Evolutionary conservation across 2,329 filamentous ascomycete genomes (phyloP).

Genomic region (Mollisia scopiformis): DNA sequence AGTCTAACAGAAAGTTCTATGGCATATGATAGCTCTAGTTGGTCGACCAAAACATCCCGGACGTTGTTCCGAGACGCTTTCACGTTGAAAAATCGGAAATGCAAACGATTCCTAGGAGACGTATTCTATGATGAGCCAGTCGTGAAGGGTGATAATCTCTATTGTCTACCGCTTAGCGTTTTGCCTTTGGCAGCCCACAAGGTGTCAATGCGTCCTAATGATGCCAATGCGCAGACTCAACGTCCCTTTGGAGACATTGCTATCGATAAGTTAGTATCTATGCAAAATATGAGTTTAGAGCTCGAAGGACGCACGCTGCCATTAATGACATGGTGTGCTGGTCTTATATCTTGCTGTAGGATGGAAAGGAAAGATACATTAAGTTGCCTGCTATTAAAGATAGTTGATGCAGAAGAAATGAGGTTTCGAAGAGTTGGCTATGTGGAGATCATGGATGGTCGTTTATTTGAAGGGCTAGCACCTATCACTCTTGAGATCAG

Average conservation of each 20-base stretch:
- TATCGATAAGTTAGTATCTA: constrained; percentile 15
- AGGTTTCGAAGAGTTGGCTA: constrained; percentile 18
- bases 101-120: constrained; percentile 9
- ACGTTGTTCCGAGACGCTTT: constrained; percentile 7
- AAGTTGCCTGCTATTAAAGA: constrained; percentile 15
- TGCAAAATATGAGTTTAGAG: neutral
- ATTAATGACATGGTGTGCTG: constrained; percentile 16
- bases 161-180: constrained; percentile 13
- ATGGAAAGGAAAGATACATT: constrained; percentile 9
- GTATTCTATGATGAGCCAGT: constrained; percentile 14
- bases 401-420: constrained; percentile 8
- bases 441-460: neutral
- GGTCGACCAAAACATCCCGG: neutral
- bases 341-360: constrained; percentile 7
- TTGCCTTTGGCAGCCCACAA: neutral
- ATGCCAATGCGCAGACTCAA: constrained; percentile 4
- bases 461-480: neutral
- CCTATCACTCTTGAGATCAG: neutral
- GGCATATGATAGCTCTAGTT: constrained; percentile 3
- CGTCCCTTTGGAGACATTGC: neutral
- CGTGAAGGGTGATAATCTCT: constrained; percentile 10
- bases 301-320: constrained; percentile 8
- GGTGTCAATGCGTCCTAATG: neutral
- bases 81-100: constrained; percentile 3
- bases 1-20: constrained; percentile 3